phyloP scores from a whole-genome alignment of 805 yeast species.

The Kuraishia molischiana region DNA sequence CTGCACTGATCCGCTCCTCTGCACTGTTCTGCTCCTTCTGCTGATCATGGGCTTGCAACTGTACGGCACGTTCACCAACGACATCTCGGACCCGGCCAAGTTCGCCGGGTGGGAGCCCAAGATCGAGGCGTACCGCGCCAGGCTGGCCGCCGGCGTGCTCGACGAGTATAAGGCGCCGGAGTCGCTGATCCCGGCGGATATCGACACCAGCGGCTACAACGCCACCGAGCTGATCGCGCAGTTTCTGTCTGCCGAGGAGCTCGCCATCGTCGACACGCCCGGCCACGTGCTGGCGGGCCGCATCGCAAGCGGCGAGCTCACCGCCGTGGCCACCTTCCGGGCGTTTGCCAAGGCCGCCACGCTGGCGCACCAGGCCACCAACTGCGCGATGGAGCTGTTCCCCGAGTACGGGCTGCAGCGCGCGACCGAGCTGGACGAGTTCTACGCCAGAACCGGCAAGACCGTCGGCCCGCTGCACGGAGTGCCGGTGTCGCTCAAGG shows the following conservation, averaged over 20 bases:
- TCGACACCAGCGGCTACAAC: constrained; percentile 18
- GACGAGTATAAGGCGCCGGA: constrained; percentile 13
- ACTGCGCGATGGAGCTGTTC: constrained; percentile 37
- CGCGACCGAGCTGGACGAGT: constrained; percentile 44
- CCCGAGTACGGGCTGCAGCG: constrained; percentile 36
- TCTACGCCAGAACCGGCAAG: constrained; percentile 30
- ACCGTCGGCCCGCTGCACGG: constrained; percentile 55
- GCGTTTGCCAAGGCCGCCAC: constrained; percentile 40
- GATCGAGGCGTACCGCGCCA: constrained; percentile 19
- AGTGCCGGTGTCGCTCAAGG: constrained; percentile 53
- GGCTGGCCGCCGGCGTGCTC: constrained; percentile 15
- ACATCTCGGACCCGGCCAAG: constrained; percentile 25
- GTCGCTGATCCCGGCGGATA: constrained; percentile 14
- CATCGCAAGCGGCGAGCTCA: constrained; percentile 27
- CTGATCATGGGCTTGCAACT: neutral
- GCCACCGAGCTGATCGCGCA: constrained; percentile 20
- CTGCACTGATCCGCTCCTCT: too few species aligned
- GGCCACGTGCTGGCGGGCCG: constrained; percentile 21
- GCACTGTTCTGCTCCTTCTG: too few species aligned
- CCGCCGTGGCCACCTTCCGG: constrained; percentile 31
- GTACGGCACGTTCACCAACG: constrained; percentile 11
- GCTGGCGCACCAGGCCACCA: constrained; percentile 38
- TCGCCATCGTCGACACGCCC: constrained; percentile 31
- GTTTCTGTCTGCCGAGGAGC: constrained; percentile 24
- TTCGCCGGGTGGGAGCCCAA: constrained; percentile 27